Evolutionary conservation across 176 grass and related monocot species (phyloP).

Genomic region (Hordeum marinum): DNA sequence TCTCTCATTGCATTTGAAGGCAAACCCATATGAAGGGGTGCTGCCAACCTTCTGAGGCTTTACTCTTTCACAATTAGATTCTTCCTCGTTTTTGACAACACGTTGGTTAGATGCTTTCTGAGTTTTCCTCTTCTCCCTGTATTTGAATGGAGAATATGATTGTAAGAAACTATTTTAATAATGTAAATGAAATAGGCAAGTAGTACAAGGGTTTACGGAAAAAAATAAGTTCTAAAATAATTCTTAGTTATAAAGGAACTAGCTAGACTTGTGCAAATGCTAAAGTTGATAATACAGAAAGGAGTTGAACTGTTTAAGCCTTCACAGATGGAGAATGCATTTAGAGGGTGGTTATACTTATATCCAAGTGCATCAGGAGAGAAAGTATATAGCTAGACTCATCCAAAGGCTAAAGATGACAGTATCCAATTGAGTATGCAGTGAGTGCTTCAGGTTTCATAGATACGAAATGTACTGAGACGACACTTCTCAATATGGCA

Average conservation of each 20-base stretch:
- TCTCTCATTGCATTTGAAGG: slow-evolving; percentile 65
- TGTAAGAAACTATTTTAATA: slow-evolving; percentile 3
- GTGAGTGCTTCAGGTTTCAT: neutral
- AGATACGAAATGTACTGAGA: neutral
- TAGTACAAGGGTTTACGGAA: neutral
- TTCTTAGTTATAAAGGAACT: neutral
- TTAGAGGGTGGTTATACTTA: neutral
- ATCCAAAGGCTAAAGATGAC: neutral
- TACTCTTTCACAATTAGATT: slow-evolving; percentile 25
- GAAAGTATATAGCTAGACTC: neutral
- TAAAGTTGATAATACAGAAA: neutral
- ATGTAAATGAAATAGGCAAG: neutral
- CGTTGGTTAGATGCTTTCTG: slow-evolving; percentile 31
- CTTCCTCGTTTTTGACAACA: slow-evolving; percentile 39
- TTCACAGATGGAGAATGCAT: neutral
- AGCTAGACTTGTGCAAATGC: neutral
- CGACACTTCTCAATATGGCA: neutral
- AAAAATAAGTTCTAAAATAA: neutral
- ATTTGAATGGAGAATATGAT: slow-evolving; percentile 8
- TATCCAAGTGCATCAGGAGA: neutral
- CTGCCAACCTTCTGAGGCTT: slow-evolving; percentile 41
- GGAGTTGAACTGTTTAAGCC: neutral
- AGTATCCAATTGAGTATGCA: neutral
- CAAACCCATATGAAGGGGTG: slow-evolving; percentile 54
- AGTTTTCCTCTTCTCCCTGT: slow-evolving; percentile 45